Evolutionary conservation across 805 yeast species (phyloP), one percentile per base, ranked within the genome.

Genomic region (Cyberlindnera veronae): DNA sequence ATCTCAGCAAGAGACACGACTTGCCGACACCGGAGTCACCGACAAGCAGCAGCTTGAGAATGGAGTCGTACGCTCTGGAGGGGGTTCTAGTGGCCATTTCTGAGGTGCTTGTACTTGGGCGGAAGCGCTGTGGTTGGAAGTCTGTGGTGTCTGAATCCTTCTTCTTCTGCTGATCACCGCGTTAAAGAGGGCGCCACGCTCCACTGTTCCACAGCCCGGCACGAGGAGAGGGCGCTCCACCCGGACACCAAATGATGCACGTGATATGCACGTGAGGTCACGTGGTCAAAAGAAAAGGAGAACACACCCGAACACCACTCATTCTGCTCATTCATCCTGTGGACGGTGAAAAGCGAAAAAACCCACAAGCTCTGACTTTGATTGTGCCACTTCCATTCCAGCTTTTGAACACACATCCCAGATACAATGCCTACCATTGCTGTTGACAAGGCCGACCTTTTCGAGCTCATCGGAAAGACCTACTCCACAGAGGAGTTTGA

Each of bases 1-100:
- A 91, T 60, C 98, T 79, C 49, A 91, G 77, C 55, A 90, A 71
- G 45, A 90, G 73, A 72, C 97, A 91, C 30, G 97, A 84, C 60
- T 85, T 85, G 27, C 95, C 95, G 33, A 85, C 93, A 45, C 87
- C 87, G 23, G 95, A 85, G 68, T 90, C 96, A 43, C 98, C 98
- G 50, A 91, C 95, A 52, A 91, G 77, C 53, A 91, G 74, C 55
- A 91, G 78, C 71, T 90, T 90, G 83, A 90, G 83, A 57, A 91
- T 84, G 68, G 88, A 81, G 61, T 89, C 96, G 58, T 86, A 89
- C 42, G 88, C 76, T 64, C 83, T 77, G n/a, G 79, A 70, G 17
- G 79, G 76, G 49, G 79, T 74, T 71, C 80, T 77, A 34, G 76
- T 76, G 45, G 81, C 71, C 62, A 55, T 55, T 26, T 5, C 24